These are phyloP conservation scores for Coniella vitis DNA, from an alignment of 2,329 filamentous ascomycete species.

Conservation along the genomic window DNA sequence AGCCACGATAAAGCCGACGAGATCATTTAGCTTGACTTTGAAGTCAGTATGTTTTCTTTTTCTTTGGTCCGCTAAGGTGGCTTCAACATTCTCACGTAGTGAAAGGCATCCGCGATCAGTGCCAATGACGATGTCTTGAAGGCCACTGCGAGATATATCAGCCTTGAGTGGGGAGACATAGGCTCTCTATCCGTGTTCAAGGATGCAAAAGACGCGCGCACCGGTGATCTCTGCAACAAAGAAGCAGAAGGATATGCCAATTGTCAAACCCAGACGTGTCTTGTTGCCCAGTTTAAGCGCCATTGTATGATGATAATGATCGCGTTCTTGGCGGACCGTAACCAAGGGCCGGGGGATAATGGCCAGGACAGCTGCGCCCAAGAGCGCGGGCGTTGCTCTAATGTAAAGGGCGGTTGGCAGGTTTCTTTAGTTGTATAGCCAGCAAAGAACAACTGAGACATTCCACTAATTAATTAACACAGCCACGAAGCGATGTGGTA, in stretches of 20 bases:
- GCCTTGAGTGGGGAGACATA: not conserved
- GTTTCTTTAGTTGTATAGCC: too few species aligned
- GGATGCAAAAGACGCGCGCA: constrained; percentile 23
- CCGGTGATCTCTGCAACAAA: constrained; percentile 46
- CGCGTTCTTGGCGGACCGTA: not conserved
- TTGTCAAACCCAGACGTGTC: constrained; percentile 40
- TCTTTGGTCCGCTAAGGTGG: too few species aligned
- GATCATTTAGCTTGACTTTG: constrained; percentile 54
- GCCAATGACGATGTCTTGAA: constrained; percentile 67
- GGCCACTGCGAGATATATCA: constrained; percentile 39
- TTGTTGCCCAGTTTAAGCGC: constrained; percentile 31
- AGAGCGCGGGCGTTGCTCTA: too few species aligned
- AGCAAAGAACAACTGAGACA: too few species aligned
- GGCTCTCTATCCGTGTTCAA: not conserved
- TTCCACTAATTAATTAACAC: too few species aligned
- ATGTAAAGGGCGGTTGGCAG: too few species aligned
- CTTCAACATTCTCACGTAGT: constrained; percentile 52
- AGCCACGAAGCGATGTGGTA: too few species aligned
- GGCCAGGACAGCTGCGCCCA: too few species aligned
- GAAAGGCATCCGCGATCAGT: constrained; percentile 70
- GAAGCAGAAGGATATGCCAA: constrained; percentile 43
- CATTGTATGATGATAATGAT: constrained; percentile 24
- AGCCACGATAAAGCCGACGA: constrained; percentile 63
- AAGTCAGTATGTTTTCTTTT: not conserved
- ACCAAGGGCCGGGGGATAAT: too few species aligned